Conservation (phyloP, 1,284 basidiomycete genomes). For the Cryptococcus sp. region DNA sequence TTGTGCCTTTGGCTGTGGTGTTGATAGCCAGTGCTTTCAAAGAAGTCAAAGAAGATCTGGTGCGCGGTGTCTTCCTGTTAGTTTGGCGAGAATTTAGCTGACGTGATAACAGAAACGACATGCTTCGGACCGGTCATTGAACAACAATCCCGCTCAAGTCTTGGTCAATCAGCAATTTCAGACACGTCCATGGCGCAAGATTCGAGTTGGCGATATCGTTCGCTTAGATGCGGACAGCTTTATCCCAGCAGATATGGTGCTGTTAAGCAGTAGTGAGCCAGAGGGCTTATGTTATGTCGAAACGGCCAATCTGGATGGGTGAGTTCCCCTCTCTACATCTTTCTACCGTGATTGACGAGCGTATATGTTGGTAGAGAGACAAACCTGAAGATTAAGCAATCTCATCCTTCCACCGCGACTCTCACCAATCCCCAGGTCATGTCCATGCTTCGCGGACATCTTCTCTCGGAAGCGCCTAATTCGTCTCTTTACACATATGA, state of each 20-base stretch:
- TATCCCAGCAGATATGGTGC: constrained; percentile 91
- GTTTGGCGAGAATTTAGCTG: not conserved
- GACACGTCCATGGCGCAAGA: constrained; percentile 81
- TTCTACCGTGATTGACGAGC: constrained; percentile 1
- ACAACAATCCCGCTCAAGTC: constrained; percentile 78
- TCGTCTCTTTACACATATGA: constrained; percentile 97
- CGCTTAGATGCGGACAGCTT: constrained; percentile 89
- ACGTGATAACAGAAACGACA: constrained; percentile 70
- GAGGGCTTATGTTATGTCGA: constrained; percentile 98
- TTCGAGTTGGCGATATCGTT: constrained; percentile 88
- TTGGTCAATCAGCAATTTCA: constrained; percentile 69
- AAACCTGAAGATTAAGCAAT: constrained; percentile 98
- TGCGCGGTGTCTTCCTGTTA: constrained; percentile 34
- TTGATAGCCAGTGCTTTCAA: constrained; percentile 95
- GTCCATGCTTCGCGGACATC: constrained; percentile 72
- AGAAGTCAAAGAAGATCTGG: constrained; percentile 90
- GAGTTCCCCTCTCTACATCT: constrained; percentile 33
- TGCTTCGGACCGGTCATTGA: constrained; percentile 90
- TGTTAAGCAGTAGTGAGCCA: constrained; percentile 88
- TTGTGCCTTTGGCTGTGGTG: constrained; percentile 85
- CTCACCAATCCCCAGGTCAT: constrained; percentile 78
- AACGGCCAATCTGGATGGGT: constrained; percentile 96
- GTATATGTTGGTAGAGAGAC: constrained; percentile 70
- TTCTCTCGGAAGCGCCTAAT: constrained; percentile 95
- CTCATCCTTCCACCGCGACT: constrained; percentile 74